Conservation (phyloP, 768 basidiomycete species). For the Exsudoporus frostii region DNA sequence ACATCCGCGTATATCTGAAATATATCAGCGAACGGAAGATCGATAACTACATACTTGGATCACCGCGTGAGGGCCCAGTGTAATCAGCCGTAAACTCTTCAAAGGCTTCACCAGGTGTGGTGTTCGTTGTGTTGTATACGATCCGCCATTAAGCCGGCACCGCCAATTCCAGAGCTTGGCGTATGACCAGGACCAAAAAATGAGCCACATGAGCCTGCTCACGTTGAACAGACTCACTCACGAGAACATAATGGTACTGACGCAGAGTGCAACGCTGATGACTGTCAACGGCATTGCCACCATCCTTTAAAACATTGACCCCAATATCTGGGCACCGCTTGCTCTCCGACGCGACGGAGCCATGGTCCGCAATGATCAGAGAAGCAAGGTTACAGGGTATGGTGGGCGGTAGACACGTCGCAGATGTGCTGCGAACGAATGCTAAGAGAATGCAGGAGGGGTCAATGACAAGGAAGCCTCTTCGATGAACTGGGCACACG, state of each 20-base stretch:
- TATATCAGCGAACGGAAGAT: background rate
- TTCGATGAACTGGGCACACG: slow-evolving; percentile 3
- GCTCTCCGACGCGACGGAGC: slow-evolving; percentile 92
- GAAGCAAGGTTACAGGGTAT: slow-evolving; percentile 51
- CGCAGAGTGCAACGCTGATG: slow-evolving; percentile 72
- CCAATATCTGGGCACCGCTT: slow-evolving; percentile 84
- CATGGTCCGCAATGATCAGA: slow-evolving; percentile 59
- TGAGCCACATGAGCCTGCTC: too few relatives aligned
- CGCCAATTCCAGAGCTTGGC: slow-evolving; percentile 72
- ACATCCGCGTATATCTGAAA: slow-evolving; percentile 42
- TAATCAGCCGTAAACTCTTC: slow-evolving; percentile 65
- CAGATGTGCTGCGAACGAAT: background rate
- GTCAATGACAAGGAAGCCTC: background rate
- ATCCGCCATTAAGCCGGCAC: slow-evolving; percentile 82
- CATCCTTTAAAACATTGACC: slow-evolving; percentile 66
- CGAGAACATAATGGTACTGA: slow-evolving; percentile 82
- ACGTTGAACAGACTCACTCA: slow-evolving; percentile 40
- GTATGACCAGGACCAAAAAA: too few relatives aligned
- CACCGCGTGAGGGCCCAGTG: slow-evolving; percentile 26
- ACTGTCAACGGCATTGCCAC: slow-evolving; percentile 86
- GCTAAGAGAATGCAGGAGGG: slow-evolving; percentile 1
- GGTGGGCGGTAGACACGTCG: background rate
- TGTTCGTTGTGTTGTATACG: slow-evolving; percentile 57
- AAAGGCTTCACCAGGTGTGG: slow-evolving; percentile 40
- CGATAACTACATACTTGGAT: slow-evolving; percentile 50